Evolutionary conservation across 345 rosid genomes (phyloP), one percentile per base, ranked within the genome.

Genomic region (Syzygium oleosum): DNA sequence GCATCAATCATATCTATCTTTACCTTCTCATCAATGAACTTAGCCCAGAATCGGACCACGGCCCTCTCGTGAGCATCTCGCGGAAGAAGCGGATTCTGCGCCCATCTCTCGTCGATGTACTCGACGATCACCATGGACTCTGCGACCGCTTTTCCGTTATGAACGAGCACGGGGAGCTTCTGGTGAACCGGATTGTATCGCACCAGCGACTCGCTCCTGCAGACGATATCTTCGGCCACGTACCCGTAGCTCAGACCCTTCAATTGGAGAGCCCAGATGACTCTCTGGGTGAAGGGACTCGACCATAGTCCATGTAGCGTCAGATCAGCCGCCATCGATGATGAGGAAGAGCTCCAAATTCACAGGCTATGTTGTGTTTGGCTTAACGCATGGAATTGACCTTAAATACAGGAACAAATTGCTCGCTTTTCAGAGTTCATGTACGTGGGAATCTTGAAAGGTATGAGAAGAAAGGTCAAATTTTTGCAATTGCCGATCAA

Each of bases 21-120:
- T 61, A 88, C 93, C 91, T 92, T 88, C 9, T 92, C 92, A 5
- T 89, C 89, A 0, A 63, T 89, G 87, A 88, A 91, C 84, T 90
- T 90, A 38, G 86, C 86, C 94, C 93, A 89, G 49, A 88, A 88
- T 52, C 88, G 86, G 73, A 88, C 91, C 29, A 55, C 25, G 27
- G 92, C 89, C 86, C 87, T 88, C 12, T 92, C 88, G 17, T 83
- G 63, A 19, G 90, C 84, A 85, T 91, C 88, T 19, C 16, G 38
- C 1, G 93, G 91, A 59, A 92, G 86, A 85, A 91, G 61, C 11
- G 92, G 90, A 55, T 51, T 58, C 5, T 89, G 87, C 0, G 90
- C 89, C 94, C 93, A 90, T 7, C 41, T 87, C 53, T 92, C 92
- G 10, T 92, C 92, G 6, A 91, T 87, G 41, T 89, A 91, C 77